A percentile compares a stretch with the other conserved stretches of the same genome.
Evolutionary conservation across 2,329 filamentous ascomycete species (phyloP).

Genomic region (Pseudocercospora eumusae): DNA sequence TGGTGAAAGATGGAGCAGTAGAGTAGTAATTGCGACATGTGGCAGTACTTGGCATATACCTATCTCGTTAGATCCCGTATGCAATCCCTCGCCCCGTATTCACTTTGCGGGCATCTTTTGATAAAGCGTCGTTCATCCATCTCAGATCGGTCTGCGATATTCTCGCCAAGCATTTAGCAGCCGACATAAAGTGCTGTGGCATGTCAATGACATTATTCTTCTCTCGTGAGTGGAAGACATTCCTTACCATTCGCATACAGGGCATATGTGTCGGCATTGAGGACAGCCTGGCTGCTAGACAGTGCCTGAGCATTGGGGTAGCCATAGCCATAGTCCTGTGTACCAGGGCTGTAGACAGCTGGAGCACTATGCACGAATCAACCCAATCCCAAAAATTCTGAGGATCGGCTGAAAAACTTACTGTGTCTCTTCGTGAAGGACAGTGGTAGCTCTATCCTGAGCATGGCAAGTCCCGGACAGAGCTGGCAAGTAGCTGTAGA

Average conservation of each 20-base stretch:
- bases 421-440: constrained; percentile 68
- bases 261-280: constrained; percentile 65
- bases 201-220: not conserved
- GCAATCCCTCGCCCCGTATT: not conserved
- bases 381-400: too few relatives aligned
- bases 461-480: constrained; percentile 58
- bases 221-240: not conserved
- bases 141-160: too few relatives aligned
- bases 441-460: constrained; percentile 67
- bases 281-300: constrained; percentile 54
- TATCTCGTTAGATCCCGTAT: not conserved
- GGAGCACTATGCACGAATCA: too few relatives aligned
- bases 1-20: not conserved
- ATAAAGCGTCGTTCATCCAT: too few relatives aligned
- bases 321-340: constrained; percentile 60
- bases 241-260: constrained; percentile 47
- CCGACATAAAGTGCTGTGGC: not conserved
- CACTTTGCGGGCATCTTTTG: not conserved
- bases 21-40: not conserved
- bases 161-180: not conserved
- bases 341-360: constrained; percentile 49
- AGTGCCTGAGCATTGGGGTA: constrained; percentile 55
- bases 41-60: not conserved
- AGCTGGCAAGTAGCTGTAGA: constrained; percentile 58
- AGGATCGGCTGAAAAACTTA: too few relatives aligned